Evolutionary conservation across 179 eudicot species (phyloP).

Genomic region (Amaranthus tricolor): DNA sequence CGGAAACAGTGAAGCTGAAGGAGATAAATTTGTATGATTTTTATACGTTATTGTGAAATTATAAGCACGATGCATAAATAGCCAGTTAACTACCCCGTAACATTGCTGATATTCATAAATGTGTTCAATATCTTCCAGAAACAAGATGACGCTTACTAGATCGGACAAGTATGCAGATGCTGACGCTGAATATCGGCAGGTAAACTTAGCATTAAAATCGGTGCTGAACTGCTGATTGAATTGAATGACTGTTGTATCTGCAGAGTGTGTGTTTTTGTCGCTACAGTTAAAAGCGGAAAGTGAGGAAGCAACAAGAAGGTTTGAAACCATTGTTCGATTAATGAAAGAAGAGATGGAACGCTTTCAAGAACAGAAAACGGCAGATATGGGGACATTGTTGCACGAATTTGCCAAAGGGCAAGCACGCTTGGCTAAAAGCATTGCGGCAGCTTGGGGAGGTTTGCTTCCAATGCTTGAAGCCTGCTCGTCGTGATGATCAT

Average conservation of each 20-base stretch:
- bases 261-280: not conserved
- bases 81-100: not conserved
- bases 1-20: constrained; percentile 86
- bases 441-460: constrained; percentile 88
- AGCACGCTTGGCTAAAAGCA: constrained; percentile 67
- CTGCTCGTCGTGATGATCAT: constrained; percentile 47
- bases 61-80: not conserved
- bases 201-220: constrained; percentile 17
- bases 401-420: constrained; percentile 98
- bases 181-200: constrained; percentile 81
- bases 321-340: constrained; percentile 64
- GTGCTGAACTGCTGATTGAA: not conserved
- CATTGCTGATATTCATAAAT: constrained; percentile 8
- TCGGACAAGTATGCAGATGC: constrained; percentile 80
- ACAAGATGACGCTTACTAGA: constrained; percentile 74
- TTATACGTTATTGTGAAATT: not conserved
- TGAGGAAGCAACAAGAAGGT: constrained; percentile 77
- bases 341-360: constrained; percentile 84
- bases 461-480: constrained; percentile 93
- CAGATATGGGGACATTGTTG: constrained; percentile 82
- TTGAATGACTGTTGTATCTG: not conserved
- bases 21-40: constrained; percentile 79
- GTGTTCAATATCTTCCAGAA: constrained; percentile 39
- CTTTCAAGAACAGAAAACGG: constrained; percentile 88
- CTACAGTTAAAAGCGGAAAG: constrained; percentile 76